phyloP scores from a whole-genome alignment of 148 eudicot genomes.

The Simmondsia chinensis region DNA sequence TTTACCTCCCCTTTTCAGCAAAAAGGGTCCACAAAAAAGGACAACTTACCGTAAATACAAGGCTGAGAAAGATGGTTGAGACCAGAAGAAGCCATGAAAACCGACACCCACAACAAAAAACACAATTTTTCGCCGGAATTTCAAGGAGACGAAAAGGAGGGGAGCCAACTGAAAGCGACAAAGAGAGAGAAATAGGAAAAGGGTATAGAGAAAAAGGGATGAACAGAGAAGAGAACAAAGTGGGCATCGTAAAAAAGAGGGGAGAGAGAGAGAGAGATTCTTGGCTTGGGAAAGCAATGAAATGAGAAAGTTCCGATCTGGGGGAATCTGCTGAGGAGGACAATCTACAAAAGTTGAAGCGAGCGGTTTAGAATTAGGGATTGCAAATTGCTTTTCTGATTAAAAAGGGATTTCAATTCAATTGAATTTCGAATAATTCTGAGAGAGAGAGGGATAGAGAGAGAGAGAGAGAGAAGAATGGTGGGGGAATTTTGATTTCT shows the following conservation, averaged over 20 bases:
- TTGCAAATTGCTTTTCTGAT: constrained; percentile 11
- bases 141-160: constrained; percentile 27
- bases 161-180: constrained; percentile 53
- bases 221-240: constrained; percentile 14
- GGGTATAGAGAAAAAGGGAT: constrained; percentile 17
- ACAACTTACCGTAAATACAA: constrained; percentile 47
- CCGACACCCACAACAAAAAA: constrained; percentile 1
- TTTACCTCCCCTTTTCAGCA: background rate
- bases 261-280: constrained; percentile 43
- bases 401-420: constrained; percentile 5
- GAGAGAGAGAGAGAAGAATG: background rate
- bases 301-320: constrained; percentile 15
- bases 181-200: constrained; percentile 11
- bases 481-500: constrained; percentile 13
- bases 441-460: background rate
- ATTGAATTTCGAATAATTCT: constrained; percentile 8
- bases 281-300: constrained; percentile 72
- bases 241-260: constrained; percentile 37
- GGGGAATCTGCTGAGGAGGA: constrained; percentile 52
- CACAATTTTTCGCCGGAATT: constrained; percentile 11
- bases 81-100: constrained; percentile 63
- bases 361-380: constrained; percentile 33
- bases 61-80: constrained; percentile 59
- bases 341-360: constrained; percentile 18
- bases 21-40: no score